Percentiles rank a stretch among this genome's conserved stretches.
These are phyloP conservation scores for Mucor irregularis DNA, from an alignment of 371 early-diverging fungal genomes.

Conservation along the genomic window DNA sequence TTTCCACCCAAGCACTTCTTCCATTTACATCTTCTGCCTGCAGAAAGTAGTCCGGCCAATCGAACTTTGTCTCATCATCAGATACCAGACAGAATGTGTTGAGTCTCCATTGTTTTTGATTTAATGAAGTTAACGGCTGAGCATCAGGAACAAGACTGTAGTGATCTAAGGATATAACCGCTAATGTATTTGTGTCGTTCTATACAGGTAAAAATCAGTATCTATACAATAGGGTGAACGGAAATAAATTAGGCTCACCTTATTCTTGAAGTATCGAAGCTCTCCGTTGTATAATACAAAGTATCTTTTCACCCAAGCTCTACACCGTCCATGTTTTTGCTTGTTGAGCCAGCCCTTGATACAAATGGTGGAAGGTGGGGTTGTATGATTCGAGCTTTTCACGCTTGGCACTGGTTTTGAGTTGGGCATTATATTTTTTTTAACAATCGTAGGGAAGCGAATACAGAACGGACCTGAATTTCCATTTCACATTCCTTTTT, in stretches of 20 bases:
- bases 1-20: constrained; percentile 26
- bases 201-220: constrained; percentile 5
- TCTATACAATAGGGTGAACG: no score
- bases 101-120: constrained; percentile 12
- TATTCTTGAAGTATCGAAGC: constrained; percentile 17
- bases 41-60: constrained; percentile 36
- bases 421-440: neutral
- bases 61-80: constrained; percentile 26
- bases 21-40: constrained; percentile 34
- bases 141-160: constrained; percentile 25
- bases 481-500: no score
- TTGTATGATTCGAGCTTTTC: constrained; percentile 10
- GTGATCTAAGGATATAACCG: constrained; percentile 32
- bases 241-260: no score
- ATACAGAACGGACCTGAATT: neutral
- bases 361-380: constrained; percentile 5
- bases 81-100: constrained; percentile 35
- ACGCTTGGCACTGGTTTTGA: constrained; percentile 13
- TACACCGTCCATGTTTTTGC: constrained; percentile 44
- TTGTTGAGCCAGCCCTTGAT: constrained; percentile 40
- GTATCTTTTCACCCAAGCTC: constrained; percentile 21
- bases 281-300: constrained; percentile 21
- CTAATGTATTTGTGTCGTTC: constrained; percentile 30
- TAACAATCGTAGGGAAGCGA: neutral
- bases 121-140: constrained; percentile 8